Conservation (phyloP, 2,329 filamentous ascomycete genomes). For the Capronia americana region DNA sequence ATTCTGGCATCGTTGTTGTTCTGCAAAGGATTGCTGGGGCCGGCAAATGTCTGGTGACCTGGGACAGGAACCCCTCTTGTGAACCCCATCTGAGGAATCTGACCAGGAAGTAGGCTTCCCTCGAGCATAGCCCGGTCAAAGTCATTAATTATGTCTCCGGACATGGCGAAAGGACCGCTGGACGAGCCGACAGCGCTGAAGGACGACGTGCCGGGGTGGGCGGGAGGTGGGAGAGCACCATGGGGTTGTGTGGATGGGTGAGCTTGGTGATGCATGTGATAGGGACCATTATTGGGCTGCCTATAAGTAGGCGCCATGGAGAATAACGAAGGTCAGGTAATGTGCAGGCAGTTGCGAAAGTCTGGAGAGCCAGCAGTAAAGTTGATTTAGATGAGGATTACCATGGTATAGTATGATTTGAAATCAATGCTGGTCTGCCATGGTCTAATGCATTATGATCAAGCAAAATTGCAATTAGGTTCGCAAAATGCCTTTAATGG, state of each 20-base stretch:
- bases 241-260: slow-evolving; percentile 53
- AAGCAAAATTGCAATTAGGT: no score
- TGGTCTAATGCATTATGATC: no score
- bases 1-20: slow-evolving; percentile 74
- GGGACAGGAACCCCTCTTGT: slow-evolving; percentile 73
- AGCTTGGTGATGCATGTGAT: slow-evolving; percentile 61
- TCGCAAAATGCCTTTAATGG: no score
- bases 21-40: slow-evolving; percentile 28
- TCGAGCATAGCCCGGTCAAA: slow-evolving; percentile 57
- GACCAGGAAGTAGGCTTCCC: slow-evolving; percentile 73
- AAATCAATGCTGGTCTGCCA: no score
- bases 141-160: slow-evolving; percentile 60
- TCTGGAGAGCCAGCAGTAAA: slow-evolving; percentile 12
- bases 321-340: no score
- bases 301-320: slow-evolving; percentile 66
- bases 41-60: slow-evolving; percentile 57
- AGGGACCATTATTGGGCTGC: slow-evolving; percentile 65
- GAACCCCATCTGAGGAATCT: slow-evolving; percentile 87
- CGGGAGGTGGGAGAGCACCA: slow-evolving; percentile 60
- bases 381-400: slow-evolving; percentile 25
- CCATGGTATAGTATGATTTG: not conserved
- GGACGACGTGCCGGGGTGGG: slow-evolving; percentile 68
- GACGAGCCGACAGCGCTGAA: slow-evolving; percentile 63
- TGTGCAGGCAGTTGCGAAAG: not conserved
- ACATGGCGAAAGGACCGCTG: slow-evolving; percentile 36